A percentile compares a stretch with the other conserved stretches of the same genome.
These are phyloP conservation scores for Xanthoparmelia taractica DNA, from an alignment of 495 filamentous ascomycete genomes.

Conservation along the genomic window DNA sequence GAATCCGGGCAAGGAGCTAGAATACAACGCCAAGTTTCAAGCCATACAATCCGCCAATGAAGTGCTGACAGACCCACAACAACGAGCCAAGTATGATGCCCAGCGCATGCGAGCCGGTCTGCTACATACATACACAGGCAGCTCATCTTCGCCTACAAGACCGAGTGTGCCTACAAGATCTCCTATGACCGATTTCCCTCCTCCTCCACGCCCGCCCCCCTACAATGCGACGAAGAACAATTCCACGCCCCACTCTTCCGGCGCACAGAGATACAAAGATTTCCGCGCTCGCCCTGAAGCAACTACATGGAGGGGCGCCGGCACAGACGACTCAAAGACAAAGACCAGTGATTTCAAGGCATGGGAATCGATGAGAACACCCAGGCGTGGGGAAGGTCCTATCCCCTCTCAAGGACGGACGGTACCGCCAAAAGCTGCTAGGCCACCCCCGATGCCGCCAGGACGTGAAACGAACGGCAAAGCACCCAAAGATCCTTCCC, in stretches of 20 bases:
- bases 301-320: constrained; percentile 31
- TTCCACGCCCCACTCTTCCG: constrained; percentile 38
- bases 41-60: constrained; percentile 80
- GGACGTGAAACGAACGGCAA: constrained; percentile 31
- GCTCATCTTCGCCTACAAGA: constrained; percentile 19
- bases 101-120: constrained; percentile 46
- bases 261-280: constrained; percentile 48
- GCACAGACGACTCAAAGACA: constrained; percentile 43
- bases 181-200: constrained; percentile 23
- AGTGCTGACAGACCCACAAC: constrained; percentile 60
- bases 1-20: constrained; percentile 72
- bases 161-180: constrained; percentile 26
- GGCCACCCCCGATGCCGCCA: constrained; percentile 27
- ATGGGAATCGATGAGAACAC: constrained; percentile 56
- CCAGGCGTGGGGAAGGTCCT: constrained; percentile 34
- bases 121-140: constrained; percentile 20
- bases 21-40: constrained; percentile 74
- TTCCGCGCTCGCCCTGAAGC: constrained; percentile 7
- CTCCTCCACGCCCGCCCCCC: constrained; percentile 30
- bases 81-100: constrained; percentile 68
- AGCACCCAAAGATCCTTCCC: constrained; percentile 29
- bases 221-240: constrained; percentile 29
- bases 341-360: constrained; percentile 54
- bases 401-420: constrained; percentile 26
- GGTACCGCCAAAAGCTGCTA: constrained; percentile 19